Percentiles rank a stretch among this genome's conserved stretches.
Conservation (phyloP, 2,329 filamentous ascomycete genomes). For the Penicillium fuscoglaucum region DNA sequence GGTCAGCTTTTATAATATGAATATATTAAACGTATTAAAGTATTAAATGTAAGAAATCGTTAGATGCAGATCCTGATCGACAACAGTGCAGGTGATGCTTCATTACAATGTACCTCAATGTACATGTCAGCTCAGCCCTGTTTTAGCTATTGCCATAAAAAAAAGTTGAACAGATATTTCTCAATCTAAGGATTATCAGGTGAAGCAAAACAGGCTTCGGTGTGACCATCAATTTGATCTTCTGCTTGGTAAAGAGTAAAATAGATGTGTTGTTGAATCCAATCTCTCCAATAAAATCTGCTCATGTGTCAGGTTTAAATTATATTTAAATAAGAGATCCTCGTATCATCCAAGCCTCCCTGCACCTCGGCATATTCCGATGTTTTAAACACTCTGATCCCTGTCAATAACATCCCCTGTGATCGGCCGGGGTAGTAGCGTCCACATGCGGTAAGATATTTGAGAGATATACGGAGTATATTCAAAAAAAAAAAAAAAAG, state of each 20-base stretch:
- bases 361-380: slow-evolving; percentile 22
- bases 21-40: not conserved
- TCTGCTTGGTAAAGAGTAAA: not conserved
- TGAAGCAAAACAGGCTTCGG: not conserved
- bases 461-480: no score
- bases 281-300: not conserved
- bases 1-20: not conserved
- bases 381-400: slow-evolving; percentile 12
- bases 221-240: not conserved
- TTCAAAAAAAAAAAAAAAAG: no score
- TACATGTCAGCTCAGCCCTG: slow-evolving; percentile 25
- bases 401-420: slow-evolving; percentile 10
- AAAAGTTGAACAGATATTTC: no score
- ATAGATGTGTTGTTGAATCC: not conserved
- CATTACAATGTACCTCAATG: slow-evolving; percentile 6
- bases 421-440: slow-evolving; percentile 1
- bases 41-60: not conserved
- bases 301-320: slow-evolving; percentile 2
- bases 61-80: slow-evolving; percentile 21
- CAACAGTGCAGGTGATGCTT: slow-evolving; percentile 22
- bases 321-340: slow-evolving; percentile 1
- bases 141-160: not conserved
- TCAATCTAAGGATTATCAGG: not conserved
- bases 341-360: not conserved
- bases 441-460: slow-evolving; percentile 2